Base-by-base conservation (phyloP, 345 rosid species). In the Raphanus sativus region DNA sequence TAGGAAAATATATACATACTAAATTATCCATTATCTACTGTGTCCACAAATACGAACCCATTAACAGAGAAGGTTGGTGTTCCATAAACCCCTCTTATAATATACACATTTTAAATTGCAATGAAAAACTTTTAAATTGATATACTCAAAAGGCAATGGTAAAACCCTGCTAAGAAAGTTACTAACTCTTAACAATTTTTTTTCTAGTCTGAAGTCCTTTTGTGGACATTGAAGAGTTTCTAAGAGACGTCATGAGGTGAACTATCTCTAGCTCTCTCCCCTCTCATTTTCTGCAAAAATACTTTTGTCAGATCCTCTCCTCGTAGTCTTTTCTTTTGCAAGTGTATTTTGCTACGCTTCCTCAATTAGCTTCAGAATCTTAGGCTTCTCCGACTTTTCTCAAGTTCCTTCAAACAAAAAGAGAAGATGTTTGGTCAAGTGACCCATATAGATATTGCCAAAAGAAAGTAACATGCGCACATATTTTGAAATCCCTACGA, bases 1-100 rank as follows among this genome's bases (percentile, higher is more conserved):
- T 69, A 48, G 33, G 7, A 34, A 42, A 67, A 15, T 17, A n/a
- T 52, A 52, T 12, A 33, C 6, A 42, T 8, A 55, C 29, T 52
- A 52, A 52, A 71, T 62, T 17, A 55, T 55, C 26, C 3, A 55
- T 8, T 10, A 73, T 71, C 67, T 66, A 45, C 11, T 38, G 42
- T 38, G 42, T 38, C 42, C 9, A 38, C 11, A 38, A 38, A 38
- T 38, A 8, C 42, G 42, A 38, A 38, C 42, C 42, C 11, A 9
- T 38, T 38, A 38, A 38, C 11, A 38, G 12, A 38, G 12, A 38
- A 38, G 42, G 42, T 9, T 38, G 42, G 42, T 38, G 42, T 38
- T 38, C 12, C 42, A 9, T 38, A 8, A 38, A 9, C 42, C 42
- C 42, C 42, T 38, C 42, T 38, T 34, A 7, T 34, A 0, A 34